Base-by-base conservation (phyloP, 2,329 filamentous ascomycete species). In the Fusarium oxysporum region DNA sequence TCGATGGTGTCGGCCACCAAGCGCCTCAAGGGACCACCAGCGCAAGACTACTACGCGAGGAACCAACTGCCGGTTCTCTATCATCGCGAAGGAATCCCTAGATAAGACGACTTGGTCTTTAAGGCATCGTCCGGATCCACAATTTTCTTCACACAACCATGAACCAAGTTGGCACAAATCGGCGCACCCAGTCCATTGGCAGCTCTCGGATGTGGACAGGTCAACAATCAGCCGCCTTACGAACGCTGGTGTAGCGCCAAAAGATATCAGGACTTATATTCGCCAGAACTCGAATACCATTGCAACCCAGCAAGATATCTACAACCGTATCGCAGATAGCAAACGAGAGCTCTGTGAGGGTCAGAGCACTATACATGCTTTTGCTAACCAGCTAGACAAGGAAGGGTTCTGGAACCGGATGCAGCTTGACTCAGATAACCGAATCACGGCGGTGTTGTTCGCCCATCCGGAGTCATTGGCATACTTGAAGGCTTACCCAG, bases 401-500 rank as follows among this genome's bases (percentile, higher is more conserved):
- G 28, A 28, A 28, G 28, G 28, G 28, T 28, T 28, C 28, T 28
- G 28, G 28, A 28, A 28, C 28, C 28, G 28, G 28, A 28, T 28
- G 28, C 28, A 28, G 28, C 28, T 28, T 28, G 28, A 28, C 28
- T 28, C 28, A 28, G 28, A 28, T 28, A 28, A 28, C 28, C 28
- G 28, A 28, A 28, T 28, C 28, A 28, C 28, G 28, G 28, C 28
- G 28, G 28, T 28, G 35, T n/a, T n/a, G n/a, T n/a, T n/a, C n/a
- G n/a, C n/a, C n/a, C n/a, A n/a, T n/a, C n/a, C n/a, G n/a, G n/a
- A 37, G 35, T 37, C 44, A 21, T 17, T 32, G 10, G 28, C 16
- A 6, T 48, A 32, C 51, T 61, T 77, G 16, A 32, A 77, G 45
- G 28, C 50, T 6, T 72, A 77, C 41, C 70, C 45, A 10, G 66